These are phyloP conservation scores for Thermothelomyces thermophilus DNA, from an alignment of 2,329 filamentous ascomycete species.

Conservation along the genomic window DNA sequence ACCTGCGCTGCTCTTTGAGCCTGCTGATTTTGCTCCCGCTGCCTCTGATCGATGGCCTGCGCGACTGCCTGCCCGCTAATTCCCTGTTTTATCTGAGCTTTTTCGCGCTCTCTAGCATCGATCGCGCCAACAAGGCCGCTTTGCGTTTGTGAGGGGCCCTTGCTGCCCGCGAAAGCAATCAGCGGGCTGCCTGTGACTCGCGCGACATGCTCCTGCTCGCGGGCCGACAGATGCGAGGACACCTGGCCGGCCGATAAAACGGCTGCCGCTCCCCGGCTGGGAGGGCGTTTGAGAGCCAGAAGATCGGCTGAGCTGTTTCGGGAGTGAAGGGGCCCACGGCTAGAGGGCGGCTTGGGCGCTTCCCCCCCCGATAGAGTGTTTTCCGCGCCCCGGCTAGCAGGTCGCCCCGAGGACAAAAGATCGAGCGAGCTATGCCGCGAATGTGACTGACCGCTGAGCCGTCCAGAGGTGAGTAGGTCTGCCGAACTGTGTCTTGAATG, in stretches of 20 bases:
- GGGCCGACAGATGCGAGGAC: constrained; percentile 63
- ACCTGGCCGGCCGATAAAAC: constrained; percentile 39
- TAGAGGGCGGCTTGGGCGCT: constrained; percentile 36
- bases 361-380: constrained; percentile 40
- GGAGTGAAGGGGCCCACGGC: constrained; percentile 40
- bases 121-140: constrained; percentile 72
- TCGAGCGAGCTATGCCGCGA: constrained; percentile 44
- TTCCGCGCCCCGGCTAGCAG: constrained; percentile 53
- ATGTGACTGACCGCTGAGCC: constrained; percentile 35
- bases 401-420: constrained; percentile 37
- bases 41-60: constrained; percentile 63
- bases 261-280: constrained; percentile 52
- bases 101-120: constrained; percentile 72
- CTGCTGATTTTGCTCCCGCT: constrained; percentile 36
- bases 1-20: constrained; percentile 32
- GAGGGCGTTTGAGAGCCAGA: constrained; percentile 39
- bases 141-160: constrained; percentile 40
- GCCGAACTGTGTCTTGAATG: constrained; percentile 40
- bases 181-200: constrained; percentile 72
- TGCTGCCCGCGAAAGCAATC: constrained; percentile 57
- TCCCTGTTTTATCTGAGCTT: constrained; percentile 61
- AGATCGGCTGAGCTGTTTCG: constrained; percentile 42
- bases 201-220: constrained; percentile 84
- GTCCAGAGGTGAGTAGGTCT: constrained; percentile 37
- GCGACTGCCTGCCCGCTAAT: constrained; percentile 65